Conservation (phyloP, 2,329 filamentous ascomycete species). For the Alternaria sp. region DNA sequence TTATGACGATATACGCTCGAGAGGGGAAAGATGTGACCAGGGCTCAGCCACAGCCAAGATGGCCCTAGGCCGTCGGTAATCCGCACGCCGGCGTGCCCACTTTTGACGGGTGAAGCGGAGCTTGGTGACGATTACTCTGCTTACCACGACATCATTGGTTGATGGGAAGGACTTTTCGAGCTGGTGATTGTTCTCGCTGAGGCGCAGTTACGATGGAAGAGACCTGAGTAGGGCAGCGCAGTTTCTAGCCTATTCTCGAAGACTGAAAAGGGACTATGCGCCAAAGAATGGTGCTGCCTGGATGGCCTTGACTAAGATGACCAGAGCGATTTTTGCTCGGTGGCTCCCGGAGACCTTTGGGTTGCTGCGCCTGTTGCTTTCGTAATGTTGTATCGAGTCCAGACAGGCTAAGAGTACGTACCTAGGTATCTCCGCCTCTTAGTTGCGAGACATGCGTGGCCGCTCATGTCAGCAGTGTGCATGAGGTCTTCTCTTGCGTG, state of each 20-base stretch:
- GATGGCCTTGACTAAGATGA: background rate
- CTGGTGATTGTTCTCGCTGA: slow-evolving; percentile 10
- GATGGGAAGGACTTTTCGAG: background rate
- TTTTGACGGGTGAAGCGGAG: slow-evolving; percentile 13
- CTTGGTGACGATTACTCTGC: background rate
- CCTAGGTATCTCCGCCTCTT: background rate
- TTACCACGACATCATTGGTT: background rate
- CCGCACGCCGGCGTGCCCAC: background rate
- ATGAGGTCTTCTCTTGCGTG: background rate
- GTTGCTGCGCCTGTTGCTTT: slow-evolving; percentile 5
- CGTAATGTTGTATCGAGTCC: background rate
- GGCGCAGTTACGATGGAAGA: slow-evolving; percentile 7
- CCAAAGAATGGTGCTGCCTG: background rate
- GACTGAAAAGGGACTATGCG: background rate
- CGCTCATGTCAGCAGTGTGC: background rate
- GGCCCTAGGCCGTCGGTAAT: slow-evolving; percentile 1
- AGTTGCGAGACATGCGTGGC: background rate
- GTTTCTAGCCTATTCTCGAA: slow-evolving; percentile 1
- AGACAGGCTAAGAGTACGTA: background rate
- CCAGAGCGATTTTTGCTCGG: slow-evolving; percentile 3
- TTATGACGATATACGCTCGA: slow-evolving; percentile 21
- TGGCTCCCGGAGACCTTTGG: background rate
- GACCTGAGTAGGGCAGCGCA: background rate
- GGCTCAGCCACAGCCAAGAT: slow-evolving; percentile 27
- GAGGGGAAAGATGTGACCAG: slow-evolving; percentile 15